These are phyloP conservation scores for Spathaspora hagerdaliae DNA, from an alignment of 805 yeast species.

Conservation along the genomic window DNA sequence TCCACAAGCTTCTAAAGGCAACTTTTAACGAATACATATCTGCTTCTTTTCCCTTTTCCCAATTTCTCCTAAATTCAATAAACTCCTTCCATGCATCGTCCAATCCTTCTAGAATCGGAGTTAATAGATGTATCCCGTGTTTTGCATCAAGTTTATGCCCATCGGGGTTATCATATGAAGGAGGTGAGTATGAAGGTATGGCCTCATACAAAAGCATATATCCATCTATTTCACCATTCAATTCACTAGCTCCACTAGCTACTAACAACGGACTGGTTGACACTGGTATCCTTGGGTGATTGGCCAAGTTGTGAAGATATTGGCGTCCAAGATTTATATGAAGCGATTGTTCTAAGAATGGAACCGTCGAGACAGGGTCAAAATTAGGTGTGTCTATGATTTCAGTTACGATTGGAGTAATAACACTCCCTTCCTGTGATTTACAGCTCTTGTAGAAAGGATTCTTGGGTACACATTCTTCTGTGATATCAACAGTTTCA, in stretches of 20 bases:
- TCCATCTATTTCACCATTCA: conserved; percentile 74
- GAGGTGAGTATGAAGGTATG: conserved; percentile 61
- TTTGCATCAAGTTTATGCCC: not conserved
- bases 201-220: conserved; percentile 67
- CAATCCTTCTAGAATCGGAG: conserved; percentile 52
- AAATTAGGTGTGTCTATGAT: conserved; percentile 74
- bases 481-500: not conserved
- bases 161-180: conserved; percentile 42
- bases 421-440: conserved; percentile 9
- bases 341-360: conserved; percentile 69
- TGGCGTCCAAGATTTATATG: conserved; percentile 59
- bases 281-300: conserved; percentile 58
- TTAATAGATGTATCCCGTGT: conserved; percentile 31
- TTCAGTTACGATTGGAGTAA: conserved; percentile 62
- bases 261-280: conserved; percentile 65
- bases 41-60: conserved; percentile 64
- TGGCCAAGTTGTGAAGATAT: conserved; percentile 56
- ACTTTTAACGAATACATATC: conserved; percentile 61
- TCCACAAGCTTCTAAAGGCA: conserved; percentile 58
- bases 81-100: conserved; percentile 75
- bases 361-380: conserved; percentile 62
- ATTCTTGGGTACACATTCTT: not conserved
- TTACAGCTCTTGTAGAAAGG: not conserved
- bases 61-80: conserved; percentile 46
- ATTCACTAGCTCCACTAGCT: conserved; percentile 75